These are phyloP conservation scores for Aureobasidium sp. DNA, from an alignment of 2,329 filamentous ascomycete genomes.

Conservation along the genomic window DNA sequence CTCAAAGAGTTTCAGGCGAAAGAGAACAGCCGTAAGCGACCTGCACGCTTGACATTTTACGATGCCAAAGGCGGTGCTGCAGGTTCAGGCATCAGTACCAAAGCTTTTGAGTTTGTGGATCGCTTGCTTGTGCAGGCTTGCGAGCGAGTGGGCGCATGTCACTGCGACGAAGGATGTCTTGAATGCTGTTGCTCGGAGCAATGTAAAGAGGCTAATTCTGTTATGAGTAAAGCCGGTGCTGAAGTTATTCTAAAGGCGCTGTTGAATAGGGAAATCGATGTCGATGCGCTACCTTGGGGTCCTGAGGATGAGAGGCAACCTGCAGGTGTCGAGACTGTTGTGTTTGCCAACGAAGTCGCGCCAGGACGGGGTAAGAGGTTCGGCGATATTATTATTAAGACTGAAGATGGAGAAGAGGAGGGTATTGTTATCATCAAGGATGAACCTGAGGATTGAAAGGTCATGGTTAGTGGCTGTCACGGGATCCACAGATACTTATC, in stretches of 20 bases:
- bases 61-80: constrained; percentile 82
- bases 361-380: constrained; percentile 32
- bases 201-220: constrained; percentile 79
- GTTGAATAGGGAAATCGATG: constrained; percentile 67
- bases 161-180: constrained; percentile 71
- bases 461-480: not conserved
- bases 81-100: constrained; percentile 79
- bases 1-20: constrained; percentile 75
- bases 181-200: constrained; percentile 82
- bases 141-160: constrained; percentile 64
- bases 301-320: constrained; percentile 61
- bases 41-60: constrained; percentile 85
- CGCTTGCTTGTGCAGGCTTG: constrained; percentile 67
- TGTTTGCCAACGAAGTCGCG: constrained; percentile 59
- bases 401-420: constrained; percentile 21
- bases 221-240: constrained; percentile 88
- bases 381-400: constrained; percentile 33
- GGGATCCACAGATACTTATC: too few relatives aligned
- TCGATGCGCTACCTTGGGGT: constrained; percentile 79
- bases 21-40: constrained; percentile 66
- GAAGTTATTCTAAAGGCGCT: constrained; percentile 71
- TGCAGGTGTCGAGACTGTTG: constrained; percentile 72
- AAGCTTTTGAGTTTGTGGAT: constrained; percentile 90
- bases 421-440: constrained; percentile 9
- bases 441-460: not conserved